Base-by-base conservation (phyloP, 2,329 filamentous ascomycete genomes). In the Thelonectria rubi region DNA sequence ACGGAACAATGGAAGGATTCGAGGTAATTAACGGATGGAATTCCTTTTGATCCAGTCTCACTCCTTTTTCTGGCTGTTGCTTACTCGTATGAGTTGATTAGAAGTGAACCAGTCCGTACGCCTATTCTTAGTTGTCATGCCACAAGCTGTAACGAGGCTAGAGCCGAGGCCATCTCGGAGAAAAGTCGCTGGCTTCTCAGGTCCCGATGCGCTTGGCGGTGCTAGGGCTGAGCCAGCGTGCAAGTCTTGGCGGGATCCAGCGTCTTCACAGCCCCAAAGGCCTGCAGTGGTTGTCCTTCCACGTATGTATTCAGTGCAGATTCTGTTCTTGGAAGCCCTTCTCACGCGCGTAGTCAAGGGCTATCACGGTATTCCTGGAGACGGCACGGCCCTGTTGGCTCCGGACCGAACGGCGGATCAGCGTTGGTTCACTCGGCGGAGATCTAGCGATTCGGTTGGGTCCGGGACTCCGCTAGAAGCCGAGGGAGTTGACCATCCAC, bases 1-100 rank as follows among this genome's bases (percentile, higher is more conserved):
- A 21, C 20, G 42, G 42, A 46, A 18, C 46, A 17, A 47, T 30
- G 46, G 46, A 48, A 37, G 34, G 34, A 37, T 37, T 48, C 26
- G 24, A 32, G n/a, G 24, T 32, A 48, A 48, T 48, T 48, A 30
- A 47, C 21, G 20, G 7, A 20, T 24, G 21, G 21, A 21, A 21
- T 12, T 12, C 42, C 17, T n/a, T 40, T n/a, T 3, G n/a, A 8
- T 18, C n/a, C 7, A 17, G 15, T 39, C 37, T 39, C 37, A 39
- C 5, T 14, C 37, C 8, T 7, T 39, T 5, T 14, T 39, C 37
- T n/a, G 15, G 15, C 10, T 12, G 8, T 39, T 14, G 15, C 11
- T n/a, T 39, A 14, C 37, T 10, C 6, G 5, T 5, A 30, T 30
- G 26, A 30, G 26, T 6, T 10, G 26, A 30, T 5, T 6, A 30